Percentiles rank a stretch among this genome's conserved stretches.
Conservation (phyloP, 139 green algal genomes). For the Chlamydomonas schloesseri region DNA sequence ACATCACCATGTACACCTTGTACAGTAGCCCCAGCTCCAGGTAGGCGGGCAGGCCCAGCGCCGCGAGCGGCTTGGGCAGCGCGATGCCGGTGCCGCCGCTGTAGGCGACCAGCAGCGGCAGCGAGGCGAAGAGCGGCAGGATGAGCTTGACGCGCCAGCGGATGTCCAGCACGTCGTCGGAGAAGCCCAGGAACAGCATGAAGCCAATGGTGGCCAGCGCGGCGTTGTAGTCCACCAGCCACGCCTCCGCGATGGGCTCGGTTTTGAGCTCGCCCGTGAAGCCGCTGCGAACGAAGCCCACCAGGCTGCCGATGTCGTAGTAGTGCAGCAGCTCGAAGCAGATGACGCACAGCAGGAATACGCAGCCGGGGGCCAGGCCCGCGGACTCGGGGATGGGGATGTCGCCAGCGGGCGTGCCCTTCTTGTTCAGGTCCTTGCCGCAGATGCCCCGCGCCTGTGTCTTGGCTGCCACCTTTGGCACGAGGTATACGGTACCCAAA, state of each 20-base stretch:
- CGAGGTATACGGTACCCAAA: constrained; percentile 70
- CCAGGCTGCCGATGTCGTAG: constrained; percentile 75
- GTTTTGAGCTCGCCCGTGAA: constrained; percentile 43
- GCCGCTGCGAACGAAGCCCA: constrained; percentile 53
- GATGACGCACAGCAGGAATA: constrained; percentile 93
- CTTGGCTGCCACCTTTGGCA: constrained; percentile 72
- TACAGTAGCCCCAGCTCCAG: constrained; percentile 93
- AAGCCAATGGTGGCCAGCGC: constrained; percentile 96
- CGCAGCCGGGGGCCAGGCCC: constrained; percentile 90
- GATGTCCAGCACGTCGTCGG: constrained; percentile 99
- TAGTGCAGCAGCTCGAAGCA: constrained; percentile 94
- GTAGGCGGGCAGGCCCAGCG: constrained; percentile 57
- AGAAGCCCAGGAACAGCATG: constrained; percentile 99
- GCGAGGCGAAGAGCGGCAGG: constrained; percentile 87
- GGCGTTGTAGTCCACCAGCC: constrained; percentile 99
- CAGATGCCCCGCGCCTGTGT: constrained; percentile 73
- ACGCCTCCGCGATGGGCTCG: constrained; percentile 72
- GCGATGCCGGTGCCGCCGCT: constrained; percentile 78
- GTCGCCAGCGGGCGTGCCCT: constrained; percentile 82
- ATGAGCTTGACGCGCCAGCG: constrained; percentile 97
- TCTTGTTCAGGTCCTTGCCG: constrained; percentile 95
- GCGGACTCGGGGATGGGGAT: constrained; percentile 89
- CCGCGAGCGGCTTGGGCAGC: constrained; percentile 84
- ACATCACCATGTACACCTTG: constrained; percentile 94
- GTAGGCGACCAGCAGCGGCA: constrained; percentile 95